These are phyloP conservation scores for Thermochaetoides thermophila DNA, from an alignment of 495 filamentous ascomycete genomes.

Conservation along the genomic window DNA sequence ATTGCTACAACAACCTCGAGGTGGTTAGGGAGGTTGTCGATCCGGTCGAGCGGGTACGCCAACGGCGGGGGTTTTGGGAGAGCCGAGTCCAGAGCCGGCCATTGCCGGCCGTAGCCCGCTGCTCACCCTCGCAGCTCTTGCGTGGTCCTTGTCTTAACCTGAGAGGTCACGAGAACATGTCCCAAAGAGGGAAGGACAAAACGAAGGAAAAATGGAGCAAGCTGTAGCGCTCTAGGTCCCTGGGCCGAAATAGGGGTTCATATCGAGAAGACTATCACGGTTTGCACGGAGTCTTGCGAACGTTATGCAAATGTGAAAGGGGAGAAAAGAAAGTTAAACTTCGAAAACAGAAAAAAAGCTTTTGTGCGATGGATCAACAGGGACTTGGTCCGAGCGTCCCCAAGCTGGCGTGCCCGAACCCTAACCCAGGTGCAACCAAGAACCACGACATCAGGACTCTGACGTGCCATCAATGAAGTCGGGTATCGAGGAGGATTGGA, in stretches of 20 bases:
- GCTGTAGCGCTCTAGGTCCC: conserved; percentile 1
- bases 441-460: too few relatives aligned
- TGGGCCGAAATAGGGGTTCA: background rate
- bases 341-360: background rate
- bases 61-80: conserved; percentile 4
- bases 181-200: background rate
- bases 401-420: too few relatives aligned
- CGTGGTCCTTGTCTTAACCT: too few relatives aligned
- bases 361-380: conserved; percentile 6
- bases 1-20: too few relatives aligned
- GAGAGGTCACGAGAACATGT: too few relatives aligned
- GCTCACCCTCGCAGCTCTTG: conserved; percentile 10
- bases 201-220: background rate
- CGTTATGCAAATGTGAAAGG: background rate
- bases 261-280: too few relatives aligned
- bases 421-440: too few relatives aligned
- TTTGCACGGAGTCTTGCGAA: too few relatives aligned
- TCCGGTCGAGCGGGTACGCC: conserved; percentile 4
- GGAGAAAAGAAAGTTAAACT: conserved; percentile 1
- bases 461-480: too few relatives aligned
- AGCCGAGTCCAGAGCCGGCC: conserved; percentile 17
- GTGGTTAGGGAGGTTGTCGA: too few relatives aligned
- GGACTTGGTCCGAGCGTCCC: conserved; percentile 5
- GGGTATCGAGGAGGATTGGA: too few relatives aligned
- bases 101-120: conserved; percentile 17